Evolutionary conservation across 441 rosid species (phyloP), one percentile per base, ranked within the genome.

Genomic region (Aleurites moluccanus): DNA sequence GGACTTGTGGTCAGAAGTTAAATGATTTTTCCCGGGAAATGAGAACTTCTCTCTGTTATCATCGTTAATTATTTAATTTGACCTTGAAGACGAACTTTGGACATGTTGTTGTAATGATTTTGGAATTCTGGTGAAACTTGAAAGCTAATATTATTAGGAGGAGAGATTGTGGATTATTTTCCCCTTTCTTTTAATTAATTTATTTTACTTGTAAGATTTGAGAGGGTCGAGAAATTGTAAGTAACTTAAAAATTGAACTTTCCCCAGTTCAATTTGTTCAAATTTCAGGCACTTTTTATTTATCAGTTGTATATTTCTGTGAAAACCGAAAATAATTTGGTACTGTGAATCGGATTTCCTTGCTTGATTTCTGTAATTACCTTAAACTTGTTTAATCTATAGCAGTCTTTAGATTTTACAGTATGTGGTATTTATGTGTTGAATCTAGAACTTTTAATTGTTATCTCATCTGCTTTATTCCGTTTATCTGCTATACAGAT

Each of bases 401-500:
- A 38, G 30, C 14, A 8, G 2, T 65, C 20, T 49, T 4, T 27
- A 7, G 15, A 40, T 13, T 25, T 25, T 28, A 3, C 16, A 25
- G 60, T 15, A 61, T 30, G n/a, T 30, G 18, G 10, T 40, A n/a
- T 10, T 38, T 4, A 10, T n/a, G 27, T 50, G 70, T 66, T 40
- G 1, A 38, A 64, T 10, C 25, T 25, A 8, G 25, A 40, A n/a
- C 6, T 30, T 62, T 49, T 6, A 27, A 21, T 13, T 47, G 61
- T 57, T 52, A 21, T 63, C 20, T 15, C 21, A 35, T 9, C 27
- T 23, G 18, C 9, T 9, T 23, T 77, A 74, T 67, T 78, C 62
- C 20, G 2, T 74, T 62, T 68, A 10, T 74, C 50, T 67, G 33
- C 55, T 64, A 49, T 50, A 28, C 83, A 84, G 83, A 52, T 68